Percentiles rank a stretch among this genome's conserved stretches.
Evolutionary conservation across 2,329 filamentous ascomycete genomes (phyloP).

Genomic region (Verticillium albo-atrum): DNA sequence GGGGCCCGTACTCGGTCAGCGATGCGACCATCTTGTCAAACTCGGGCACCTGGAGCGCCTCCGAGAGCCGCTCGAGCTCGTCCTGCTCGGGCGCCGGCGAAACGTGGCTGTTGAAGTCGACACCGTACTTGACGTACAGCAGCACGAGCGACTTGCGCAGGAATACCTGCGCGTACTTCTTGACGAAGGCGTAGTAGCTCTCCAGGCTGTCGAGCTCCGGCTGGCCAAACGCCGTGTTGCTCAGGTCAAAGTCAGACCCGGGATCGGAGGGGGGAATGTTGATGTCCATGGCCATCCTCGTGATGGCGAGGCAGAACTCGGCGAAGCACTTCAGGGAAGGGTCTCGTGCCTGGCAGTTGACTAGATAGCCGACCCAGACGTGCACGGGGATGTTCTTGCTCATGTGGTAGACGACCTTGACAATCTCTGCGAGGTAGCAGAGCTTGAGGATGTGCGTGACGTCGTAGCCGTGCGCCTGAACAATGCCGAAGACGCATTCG

Average conservation of each 20-base stretch:
- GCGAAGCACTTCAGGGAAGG: conserved; percentile 50
- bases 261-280: conserved; percentile 18
- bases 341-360: conserved; percentile 37
- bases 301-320: conserved; percentile 47
- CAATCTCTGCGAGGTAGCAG: conserved; percentile 86
- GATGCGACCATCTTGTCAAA: conserved; percentile 73
- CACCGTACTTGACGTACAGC: conserved; percentile 80
- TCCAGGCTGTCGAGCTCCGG: conserved; percentile 48
- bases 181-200: conserved; percentile 57
- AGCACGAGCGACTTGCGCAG: conserved; percentile 81
- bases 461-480: conserved; percentile 64
- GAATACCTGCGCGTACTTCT: conserved; percentile 85
- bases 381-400: conserved; percentile 47
- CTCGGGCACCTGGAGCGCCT: conserved; percentile 68
- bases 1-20: conserved; percentile 39
- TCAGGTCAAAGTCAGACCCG: conserved; percentile 15
- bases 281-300: conserved; percentile 37
- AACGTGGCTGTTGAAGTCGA: conserved; percentile 75
- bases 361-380: conserved; percentile 43
- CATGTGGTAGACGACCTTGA: conserved; percentile 68
- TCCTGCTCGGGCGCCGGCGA: conserved; percentile 60
- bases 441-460: conserved; percentile 76
- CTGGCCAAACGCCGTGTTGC: conserved; percentile 50
- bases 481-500: conserved; percentile 69
- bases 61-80: conserved; percentile 78